Percentiles rank a stretch among this genome's conserved stretches.
phyloP scores from a whole-genome alignment of 2,329 filamentous ascomycete genomes.

The Penicillium griseofulvum region DNA sequence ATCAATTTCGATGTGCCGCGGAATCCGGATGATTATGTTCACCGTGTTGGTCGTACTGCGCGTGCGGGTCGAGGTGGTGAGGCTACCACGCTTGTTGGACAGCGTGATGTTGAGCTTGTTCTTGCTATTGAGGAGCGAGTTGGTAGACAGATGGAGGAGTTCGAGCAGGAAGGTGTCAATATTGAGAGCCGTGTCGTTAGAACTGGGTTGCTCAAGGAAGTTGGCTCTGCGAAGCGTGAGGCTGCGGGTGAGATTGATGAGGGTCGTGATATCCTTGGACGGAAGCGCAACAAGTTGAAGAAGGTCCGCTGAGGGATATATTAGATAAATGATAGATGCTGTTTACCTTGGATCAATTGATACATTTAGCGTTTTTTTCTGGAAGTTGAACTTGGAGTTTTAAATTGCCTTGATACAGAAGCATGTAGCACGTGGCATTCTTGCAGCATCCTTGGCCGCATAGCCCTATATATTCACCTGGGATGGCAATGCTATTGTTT shows the following conservation, averaged over 20 bases:
- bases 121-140: slow-evolving; percentile 84
- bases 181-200: slow-evolving; percentile 85
- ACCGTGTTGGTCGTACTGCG: slow-evolving; percentile 91
- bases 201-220: slow-evolving; percentile 75
- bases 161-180: slow-evolving; percentile 87
- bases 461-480: background rate
- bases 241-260: slow-evolving; percentile 89
- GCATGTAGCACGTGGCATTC: background rate
- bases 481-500: background rate
- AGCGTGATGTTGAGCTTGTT: slow-evolving; percentile 88
- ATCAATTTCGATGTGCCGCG: slow-evolving; percentile 94
- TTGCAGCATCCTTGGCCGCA: background rate
- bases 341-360: slow-evolving; percentile 2
- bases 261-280: slow-evolving; percentile 85
- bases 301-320: slow-evolving; percentile 34
- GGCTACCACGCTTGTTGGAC: slow-evolving; percentile 83
- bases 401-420: background rate
- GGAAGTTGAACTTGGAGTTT: background rate
- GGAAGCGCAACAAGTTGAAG: slow-evolving; percentile 56
- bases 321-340: slow-evolving; percentile 3
- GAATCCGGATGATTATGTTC: slow-evolving; percentile 97
- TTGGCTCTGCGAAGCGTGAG: slow-evolving; percentile 94
- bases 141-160: slow-evolving; percentile 73
- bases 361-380: slow-evolving; percentile 11
- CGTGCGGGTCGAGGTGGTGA: slow-evolving; percentile 83